phyloP scores from a whole-genome alignment of 1,284 basidiomycete species.

The Gomphus sp. region DNA sequence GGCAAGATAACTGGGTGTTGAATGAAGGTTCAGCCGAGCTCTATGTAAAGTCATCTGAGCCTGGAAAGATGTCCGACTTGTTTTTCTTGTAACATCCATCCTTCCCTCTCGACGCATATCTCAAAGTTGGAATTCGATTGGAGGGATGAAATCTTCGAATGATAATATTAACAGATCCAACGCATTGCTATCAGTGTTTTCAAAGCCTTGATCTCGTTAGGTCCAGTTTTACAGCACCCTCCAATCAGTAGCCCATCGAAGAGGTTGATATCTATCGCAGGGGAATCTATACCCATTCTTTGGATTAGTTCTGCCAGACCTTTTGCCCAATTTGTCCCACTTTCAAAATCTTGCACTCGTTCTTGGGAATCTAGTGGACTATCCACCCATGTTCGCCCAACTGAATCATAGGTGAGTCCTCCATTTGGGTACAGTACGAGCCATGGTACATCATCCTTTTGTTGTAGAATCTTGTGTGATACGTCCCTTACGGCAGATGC shows the following conservation, averaged over 20 bases:
- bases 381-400: constrained; percentile 36
- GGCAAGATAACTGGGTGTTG: too few species aligned
- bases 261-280: constrained; percentile 12
- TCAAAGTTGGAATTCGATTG: too few species aligned
- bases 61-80: too few species aligned
- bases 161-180: constrained; percentile 13
- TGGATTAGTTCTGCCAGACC: constrained; percentile 39
- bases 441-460: constrained; percentile 27
- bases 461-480: background rate
- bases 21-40: too few species aligned
- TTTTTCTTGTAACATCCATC: too few species aligned
- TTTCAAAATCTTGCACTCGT: background rate
- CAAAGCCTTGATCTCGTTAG: constrained; percentile 40
- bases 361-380: constrained; percentile 1
- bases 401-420: constrained; percentile 46
- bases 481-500: constrained; percentile 15
- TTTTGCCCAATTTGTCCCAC: constrained; percentile 13
- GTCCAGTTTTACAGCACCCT: constrained; percentile 63
- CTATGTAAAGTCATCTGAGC: too few species aligned
- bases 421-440: constrained; percentile 72
- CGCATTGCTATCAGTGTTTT: constrained; percentile 13
- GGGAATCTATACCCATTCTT: constrained; percentile 18
- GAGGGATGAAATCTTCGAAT: too few species aligned
- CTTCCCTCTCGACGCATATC: too few species aligned
- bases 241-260: constrained; percentile 58